Base-by-base conservation (phyloP, 768 basidiomycete species). In the Tricholoma matsutake region DNA sequence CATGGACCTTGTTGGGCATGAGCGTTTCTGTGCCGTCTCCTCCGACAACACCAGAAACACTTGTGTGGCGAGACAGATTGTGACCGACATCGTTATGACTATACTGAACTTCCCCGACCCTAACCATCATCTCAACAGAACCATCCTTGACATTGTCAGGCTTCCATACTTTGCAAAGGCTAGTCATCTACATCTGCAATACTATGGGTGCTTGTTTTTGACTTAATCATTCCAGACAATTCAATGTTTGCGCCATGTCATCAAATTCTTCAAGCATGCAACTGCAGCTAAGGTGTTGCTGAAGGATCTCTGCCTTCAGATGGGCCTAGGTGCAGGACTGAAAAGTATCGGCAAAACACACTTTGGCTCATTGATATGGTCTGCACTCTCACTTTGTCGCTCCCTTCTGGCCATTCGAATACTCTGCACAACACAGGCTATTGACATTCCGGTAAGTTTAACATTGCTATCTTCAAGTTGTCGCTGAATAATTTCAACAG, bases 291-390 rank as follows among this genome's bases (percentile, higher is more conserved):
- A 62, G 43, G 57, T 5, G 4, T 7, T 43, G 25, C 61, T 68
- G 5, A 16, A 57, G 22, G 39, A 45, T 3, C 22, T 47, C 31
- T 61, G 61, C 2, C 47, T 34, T 18, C 22, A 25, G 22, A 25
- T 25, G 22, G 22, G 22, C 8, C 54, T 68, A 13, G 69, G 72
- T 1, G 52, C 66, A 3, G 72, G 72, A 3, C 68, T 71, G 4
- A 68, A 70, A 51, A 68, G 63, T 34, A 68, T 70, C 16, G 72
- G 70, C 5, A 71, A 69, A 57, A 71, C 70, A 7, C 55, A 68
- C 1, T 73, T 73, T 47, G 56, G 54, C 2, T 64, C 65, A 3
- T 57, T 68, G 0, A 34, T 64, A 11, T 65, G 62, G 65, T 57
- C 69, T 35, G 34, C 34, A 35, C 32, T 34, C 39, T 25, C 39